Base-by-base conservation (phyloP, 2,329 filamentous ascomycete genomes). In the Lecanicillium sp. region DNA sequence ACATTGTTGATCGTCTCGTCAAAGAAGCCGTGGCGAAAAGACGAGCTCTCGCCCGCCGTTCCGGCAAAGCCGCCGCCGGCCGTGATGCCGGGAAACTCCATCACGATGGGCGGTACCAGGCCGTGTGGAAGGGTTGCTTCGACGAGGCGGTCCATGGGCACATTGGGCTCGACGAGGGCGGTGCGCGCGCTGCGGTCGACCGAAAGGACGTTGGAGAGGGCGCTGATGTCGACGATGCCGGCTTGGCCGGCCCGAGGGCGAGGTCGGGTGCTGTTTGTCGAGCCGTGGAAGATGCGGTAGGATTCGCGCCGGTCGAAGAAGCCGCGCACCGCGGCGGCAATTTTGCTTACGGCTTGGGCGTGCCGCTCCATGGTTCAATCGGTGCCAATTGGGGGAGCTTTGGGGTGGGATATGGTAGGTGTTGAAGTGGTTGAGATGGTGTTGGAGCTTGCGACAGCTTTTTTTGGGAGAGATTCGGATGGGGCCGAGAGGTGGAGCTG, bases 71-170 rank as follows among this genome's bases (percentile, higher is more conserved):
- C 81, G 29, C 83, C 82, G 17, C 82, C 82, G 2, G 76, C 78
- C 0, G 82, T 86, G 57, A 86, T 86, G 25, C 81, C 82, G 0
- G 80, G 81, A 48, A 85, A 86, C 56, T 85, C 82, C 77, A 83
- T 84, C 17, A 85, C 80, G 3, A 86, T 77, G 3, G 79, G 80
- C 0, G 82, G 81, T 3, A 85, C 68, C 3, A 85, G 68, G 18
- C 76, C 77, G 51, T 82, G 65, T n/a, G 64, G 63, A 29, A 86
- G 63, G 1, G 80, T 85, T 18, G 67, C 64, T 51, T 79, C 75
- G 36, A 85, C 79, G 14, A 87, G 71, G 0, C 67, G 62, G 58
- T 86, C 82, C 81, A 87, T 85, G 18, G 80, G 73, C 9, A 85
- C 82, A 50, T 86, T 87, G 37, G 83, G 81, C 62, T 87, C 81